phyloP scores from a whole-genome alignment of 805 yeast genomes.

The Myxozyma geophila region DNA sequence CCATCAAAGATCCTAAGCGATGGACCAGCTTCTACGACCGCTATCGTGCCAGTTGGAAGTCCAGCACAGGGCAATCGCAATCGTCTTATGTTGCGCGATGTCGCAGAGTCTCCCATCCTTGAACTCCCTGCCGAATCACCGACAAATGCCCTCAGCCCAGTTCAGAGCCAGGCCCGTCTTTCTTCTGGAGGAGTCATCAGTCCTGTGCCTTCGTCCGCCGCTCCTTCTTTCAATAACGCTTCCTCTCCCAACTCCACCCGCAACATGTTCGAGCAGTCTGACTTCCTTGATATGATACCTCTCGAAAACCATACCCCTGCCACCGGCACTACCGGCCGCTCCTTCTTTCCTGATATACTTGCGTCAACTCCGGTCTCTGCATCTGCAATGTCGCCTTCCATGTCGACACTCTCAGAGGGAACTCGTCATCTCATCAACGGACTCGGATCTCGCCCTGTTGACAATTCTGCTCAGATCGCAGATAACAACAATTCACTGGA shows the following conservation, averaged over 20 bases:
- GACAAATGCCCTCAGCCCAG: background rate
- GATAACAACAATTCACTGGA: constrained; percentile 36
- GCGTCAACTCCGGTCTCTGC: constrained; percentile 15
- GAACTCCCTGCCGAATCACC: constrained; percentile 23
- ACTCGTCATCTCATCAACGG: constrained; percentile 22
- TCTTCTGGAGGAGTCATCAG: constrained; percentile 2
- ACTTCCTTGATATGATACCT: constrained; percentile 32
- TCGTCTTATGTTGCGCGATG: constrained; percentile 37
- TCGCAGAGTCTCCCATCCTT: constrained; percentile 33
- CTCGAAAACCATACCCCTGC: constrained; percentile 19
- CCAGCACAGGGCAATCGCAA: constrained; percentile 36
- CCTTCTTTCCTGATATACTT: constrained; percentile 30
- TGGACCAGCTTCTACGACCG: constrained; percentile 25
- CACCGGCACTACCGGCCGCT: constrained; percentile 6
- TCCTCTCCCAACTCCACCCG: constrained; percentile 1
- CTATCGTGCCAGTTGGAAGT: constrained; percentile 18
- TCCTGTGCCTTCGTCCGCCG: background rate
- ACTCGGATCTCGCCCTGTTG: constrained; percentile 9
- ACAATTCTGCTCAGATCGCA: constrained; percentile 6
- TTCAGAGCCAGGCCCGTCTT: background rate
- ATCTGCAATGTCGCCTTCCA: constrained; percentile 14
- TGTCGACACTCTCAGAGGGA: constrained; percentile 13
- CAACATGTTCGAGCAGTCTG: constrained; percentile 25
- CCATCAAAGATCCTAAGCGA: constrained; percentile 55
- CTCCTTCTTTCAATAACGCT: background rate